Base-by-base conservation (phyloP, 2,329 filamentous ascomycete species). In the Verticillium nonalfalfae region DNA sequence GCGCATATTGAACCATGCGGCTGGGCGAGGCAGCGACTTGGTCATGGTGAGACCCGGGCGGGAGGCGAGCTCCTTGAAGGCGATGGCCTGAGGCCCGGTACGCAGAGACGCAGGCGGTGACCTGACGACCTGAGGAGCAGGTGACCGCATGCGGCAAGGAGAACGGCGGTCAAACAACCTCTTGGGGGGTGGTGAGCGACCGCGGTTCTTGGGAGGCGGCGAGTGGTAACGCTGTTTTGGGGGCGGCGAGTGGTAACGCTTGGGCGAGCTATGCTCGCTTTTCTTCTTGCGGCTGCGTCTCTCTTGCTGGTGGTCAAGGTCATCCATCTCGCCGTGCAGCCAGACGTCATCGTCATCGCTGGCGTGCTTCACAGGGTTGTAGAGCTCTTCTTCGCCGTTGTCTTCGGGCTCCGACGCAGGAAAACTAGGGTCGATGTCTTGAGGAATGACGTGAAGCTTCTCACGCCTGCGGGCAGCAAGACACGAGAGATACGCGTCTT, bases 401-500 rank as follows among this genome's bases (percentile, higher is more conserved):
- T 93, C 87, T 67, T 99, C 95, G 0, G 90, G 90, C 68, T 98
- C 95, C 0, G 93, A 97, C 0, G 93, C 93, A 0, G 95, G 95
- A 73, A 99, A 99, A 71, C 93, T 97, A 1, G 95, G 95, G 71
- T 99, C 95, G 63, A 97, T 96, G 68, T 98, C 95, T 72, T 98
- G 95, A n/a, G 95, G 94, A 35, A 94, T 91, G 35, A 86, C 73
- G 65, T 90, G 87, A 63, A 93, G 89, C 77, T 93, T 97, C 67
- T 89, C 88, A 56, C 88, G 88, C 68, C 93, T 89, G 66, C 90
- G 88, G 60, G 91, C 88, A 69, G 93, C 90, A 62, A 96, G 83
- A 68, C 90, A 92, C 2, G 91, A 90, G 61, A 96, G 84, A 73
- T 97, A 99, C 0, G 92, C 94, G 67, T 93, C 92, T 73, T 99